These are phyloP conservation scores for Triticum timopheevii DNA, from an alignment of 176 grass and related monocot genomes.

Conservation along the genomic window DNA sequence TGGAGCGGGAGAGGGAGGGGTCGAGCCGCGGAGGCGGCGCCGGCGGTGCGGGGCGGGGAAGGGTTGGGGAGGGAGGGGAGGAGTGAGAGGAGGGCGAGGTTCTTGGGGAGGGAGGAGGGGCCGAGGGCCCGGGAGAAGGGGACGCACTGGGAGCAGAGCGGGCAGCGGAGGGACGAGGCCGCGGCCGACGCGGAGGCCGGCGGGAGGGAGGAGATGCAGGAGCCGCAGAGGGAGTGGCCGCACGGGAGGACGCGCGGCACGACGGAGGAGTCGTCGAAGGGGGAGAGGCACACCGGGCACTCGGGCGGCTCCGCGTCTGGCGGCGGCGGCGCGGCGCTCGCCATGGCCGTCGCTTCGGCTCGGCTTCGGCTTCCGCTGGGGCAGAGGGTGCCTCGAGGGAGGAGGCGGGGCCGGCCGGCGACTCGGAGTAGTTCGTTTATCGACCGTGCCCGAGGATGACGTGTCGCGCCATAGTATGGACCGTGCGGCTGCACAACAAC, in stretches of 20 bases:
- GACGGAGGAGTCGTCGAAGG: conserved; percentile 39
- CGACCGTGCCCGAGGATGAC: neutral
- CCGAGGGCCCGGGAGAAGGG: conserved; percentile 68
- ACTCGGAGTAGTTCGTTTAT: neutral
- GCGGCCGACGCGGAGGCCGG: conserved; percentile 43
- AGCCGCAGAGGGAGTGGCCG: conserved; percentile 76
- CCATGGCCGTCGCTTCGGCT: conserved; percentile 26
- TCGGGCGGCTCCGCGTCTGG: conserved; percentile 53
- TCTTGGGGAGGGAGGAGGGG: conserved; percentile 69
- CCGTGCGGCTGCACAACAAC: neutral
- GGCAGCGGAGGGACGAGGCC: conserved; percentile 64
- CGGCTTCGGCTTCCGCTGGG: neutral
- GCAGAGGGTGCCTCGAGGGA: neutral
- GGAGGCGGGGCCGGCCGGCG: neutral
- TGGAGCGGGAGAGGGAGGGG: conserved; percentile 38
- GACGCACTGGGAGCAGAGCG: conserved; percentile 76
- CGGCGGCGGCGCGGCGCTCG: neutral
- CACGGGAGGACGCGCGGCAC: conserved; percentile 83
- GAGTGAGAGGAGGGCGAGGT: conserved; percentile 75
- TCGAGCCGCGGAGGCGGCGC: neutral
- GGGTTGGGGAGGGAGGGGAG: conserved; percentile 21
- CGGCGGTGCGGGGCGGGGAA: neutral
- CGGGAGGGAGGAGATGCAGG: conserved; percentile 70
- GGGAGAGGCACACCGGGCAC: conserved; percentile 83
- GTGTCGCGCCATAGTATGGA: neutral